These are phyloP conservation scores for Trichomonas vaginalis DNA, from an alignment of 208 protist species.

Conservation along the genomic window DNA sequence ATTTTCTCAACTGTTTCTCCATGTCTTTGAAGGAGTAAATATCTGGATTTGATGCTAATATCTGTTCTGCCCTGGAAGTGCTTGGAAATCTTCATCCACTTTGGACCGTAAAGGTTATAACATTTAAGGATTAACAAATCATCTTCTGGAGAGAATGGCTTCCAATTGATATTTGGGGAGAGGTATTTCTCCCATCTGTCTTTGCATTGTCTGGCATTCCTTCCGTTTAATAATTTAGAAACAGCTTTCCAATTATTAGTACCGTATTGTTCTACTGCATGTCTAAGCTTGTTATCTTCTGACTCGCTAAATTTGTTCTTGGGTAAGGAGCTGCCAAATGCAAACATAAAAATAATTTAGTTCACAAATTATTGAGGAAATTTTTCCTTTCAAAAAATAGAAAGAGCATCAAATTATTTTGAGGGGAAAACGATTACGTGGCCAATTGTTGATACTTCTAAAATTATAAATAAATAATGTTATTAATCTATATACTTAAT, in stretches of 20 bases:
- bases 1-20: too few species aligned
- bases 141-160: background rate
- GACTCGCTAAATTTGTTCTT: background rate
- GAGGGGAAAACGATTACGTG: too few species aligned
- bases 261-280: background rate
- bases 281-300: background rate
- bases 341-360: background rate
- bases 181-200: background rate
- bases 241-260: background rate
- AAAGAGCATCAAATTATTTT: too few species aligned
- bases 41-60: background rate
- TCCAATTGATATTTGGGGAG: background rate
- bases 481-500: too few species aligned
- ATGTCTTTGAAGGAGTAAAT: background rate
- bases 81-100: background rate
- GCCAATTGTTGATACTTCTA: too few species aligned
- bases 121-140: background rate
- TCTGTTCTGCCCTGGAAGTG: background rate
- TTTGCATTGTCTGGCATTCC: background rate
- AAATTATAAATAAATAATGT: too few species aligned
- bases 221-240: background rate
- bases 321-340: background rate
- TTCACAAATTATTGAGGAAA: background rate
- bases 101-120: background rate
- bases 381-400: background rate